Percentiles rank a stretch among this genome's conserved stretches.
Evolutionary conservation across 2,329 filamentous ascomycete genomes (phyloP).

Genomic region (Pseudocercospora pini-densiflorae): DNA sequence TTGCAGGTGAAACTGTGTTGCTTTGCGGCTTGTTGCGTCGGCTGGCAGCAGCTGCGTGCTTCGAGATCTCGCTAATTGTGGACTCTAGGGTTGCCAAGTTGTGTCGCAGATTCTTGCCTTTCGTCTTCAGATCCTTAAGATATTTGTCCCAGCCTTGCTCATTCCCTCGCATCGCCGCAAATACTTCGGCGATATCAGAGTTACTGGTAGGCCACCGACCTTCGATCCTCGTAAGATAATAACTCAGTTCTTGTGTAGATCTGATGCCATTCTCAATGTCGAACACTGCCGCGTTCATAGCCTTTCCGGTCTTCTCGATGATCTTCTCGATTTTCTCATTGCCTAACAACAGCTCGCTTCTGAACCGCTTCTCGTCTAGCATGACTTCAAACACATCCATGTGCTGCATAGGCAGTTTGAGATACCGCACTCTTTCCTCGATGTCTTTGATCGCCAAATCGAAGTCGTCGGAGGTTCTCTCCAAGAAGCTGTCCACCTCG

Average conservation of each 20-base stretch:
- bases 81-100: conserved; percentile 73
- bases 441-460: conserved; percentile 79
- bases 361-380: conserved; percentile 82
- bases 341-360: conserved; percentile 78
- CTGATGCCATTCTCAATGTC: conserved; percentile 80
- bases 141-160: conserved; percentile 87
- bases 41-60: conserved; percentile 81
- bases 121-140: conserved; percentile 74
- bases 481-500: conserved; percentile 89
- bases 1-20: conserved; percentile 18
- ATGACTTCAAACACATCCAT: conserved; percentile 83
- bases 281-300: conserved; percentile 76
- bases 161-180: conserved; percentile 89
- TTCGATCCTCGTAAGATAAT: conserved; percentile 70
- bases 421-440: conserved; percentile 74
- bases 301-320: conserved; percentile 74
- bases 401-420: conserved; percentile 84
- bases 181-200: conserved; percentile 71
- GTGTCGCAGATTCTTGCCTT: conserved; percentile 70
- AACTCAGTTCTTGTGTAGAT: conserved; percentile 75
- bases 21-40: conserved; percentile 59
- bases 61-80: conserved; percentile 84
- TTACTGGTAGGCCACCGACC: conserved; percentile 59
- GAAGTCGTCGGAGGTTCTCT: conserved; percentile 84
- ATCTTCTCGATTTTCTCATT: conserved; percentile 93